Base-by-base conservation (phyloP, 805 yeast species). In the Komagataella pastoris region DNA sequence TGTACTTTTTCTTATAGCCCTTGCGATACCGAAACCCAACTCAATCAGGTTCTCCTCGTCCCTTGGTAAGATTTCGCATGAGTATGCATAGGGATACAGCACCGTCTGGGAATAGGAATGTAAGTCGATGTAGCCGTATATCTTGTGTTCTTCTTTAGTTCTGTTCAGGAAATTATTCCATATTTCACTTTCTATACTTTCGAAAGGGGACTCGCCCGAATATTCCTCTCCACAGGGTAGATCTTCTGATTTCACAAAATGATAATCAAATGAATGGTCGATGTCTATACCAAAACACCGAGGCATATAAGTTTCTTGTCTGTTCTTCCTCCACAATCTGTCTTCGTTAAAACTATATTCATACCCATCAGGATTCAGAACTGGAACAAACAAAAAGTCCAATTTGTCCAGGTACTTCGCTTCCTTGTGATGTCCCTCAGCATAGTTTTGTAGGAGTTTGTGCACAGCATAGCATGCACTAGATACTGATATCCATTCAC, bases 281-380 rank as follows among this genome's bases (percentile, higher is more conserved):
- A 89, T 81, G 63, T 89, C 96, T 44, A 88, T 77, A 7, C 97
- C 97, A 49, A 74, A 70, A 64, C 97, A 89, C 47, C 74, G 65
- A 7, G 85, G 79, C 49, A 75, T 63, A 49, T 72, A 76, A 0
- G 93, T 83, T 51, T 79, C 78, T 65, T 89, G 97, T 54, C 96
- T 74, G 65, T 88, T 89, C 61, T 89, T 89, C 48, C 93, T 71
- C 97, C 97, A 89, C 54, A 89, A 68, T 52, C 97, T 70, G 62
- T 89, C 96, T 24, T 68, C 61, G 2, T 71, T 73, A 96, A 97
- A 89, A 2, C 95, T 73, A 63, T 85, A 84, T 12, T 73, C 86
- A 63, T 89, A 89, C 0, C 97, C 97, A 66, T 89, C 97, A 1
- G 96, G 96, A 61, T 89, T 89, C 65, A 82, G 76, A 10, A 88